A percentile compares a stretch with the other conserved stretches of the same genome.
These are phyloP conservation scores for Arthrobotrys entomopaga DNA, from an alignment of 2,329 filamentous ascomycete species.

Conservation along the genomic window DNA sequence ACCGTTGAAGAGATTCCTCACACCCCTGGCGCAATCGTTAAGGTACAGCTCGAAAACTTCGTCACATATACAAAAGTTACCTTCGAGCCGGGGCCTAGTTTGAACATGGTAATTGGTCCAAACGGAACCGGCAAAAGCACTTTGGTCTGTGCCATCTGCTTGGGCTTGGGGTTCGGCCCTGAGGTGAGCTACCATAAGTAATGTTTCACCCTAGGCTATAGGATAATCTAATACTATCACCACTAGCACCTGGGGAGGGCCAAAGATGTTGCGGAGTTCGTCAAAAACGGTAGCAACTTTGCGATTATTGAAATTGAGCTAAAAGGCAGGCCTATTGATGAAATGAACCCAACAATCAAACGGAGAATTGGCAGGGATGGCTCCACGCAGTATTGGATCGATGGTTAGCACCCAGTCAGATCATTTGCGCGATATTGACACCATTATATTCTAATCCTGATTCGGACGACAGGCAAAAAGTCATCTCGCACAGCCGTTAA, in stretches of 20 bases:
- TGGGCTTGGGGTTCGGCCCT: constrained; percentile 86
- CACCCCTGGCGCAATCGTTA: constrained; percentile 81
- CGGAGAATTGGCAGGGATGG: constrained; percentile 86
- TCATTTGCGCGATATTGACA: not conserved
- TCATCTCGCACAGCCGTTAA: constrained; percentile 17
- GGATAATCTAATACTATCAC: constrained; percentile 42
- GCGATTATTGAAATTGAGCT: constrained; percentile 93
- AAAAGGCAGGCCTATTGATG: constrained; percentile 70
- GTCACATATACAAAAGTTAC: constrained; percentile 94
- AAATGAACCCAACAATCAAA: constrained; percentile 76
- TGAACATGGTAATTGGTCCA: constrained; percentile 99
- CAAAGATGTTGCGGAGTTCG: constrained; percentile 85
- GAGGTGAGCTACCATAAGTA: constrained; percentile 63
- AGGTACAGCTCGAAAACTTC: constrained; percentile 86
- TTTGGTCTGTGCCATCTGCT: constrained; percentile 92
- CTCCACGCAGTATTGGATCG: constrained; percentile 79
- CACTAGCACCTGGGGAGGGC: constrained; percentile 80
- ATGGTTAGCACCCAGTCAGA: constrained; percentile 67
- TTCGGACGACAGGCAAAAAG: constrained; percentile 29
- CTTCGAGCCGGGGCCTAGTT: constrained; percentile 86
- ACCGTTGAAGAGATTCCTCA: constrained; percentile 44
- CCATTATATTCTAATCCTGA: constrained; percentile 6
- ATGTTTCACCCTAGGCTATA: not conserved
- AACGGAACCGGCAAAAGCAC: constrained; percentile 99
- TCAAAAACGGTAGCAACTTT: constrained; percentile 83